Evolutionary conservation across 257 asterid species (phyloP).

Genomic region (Nemophila menziesii): DNA sequence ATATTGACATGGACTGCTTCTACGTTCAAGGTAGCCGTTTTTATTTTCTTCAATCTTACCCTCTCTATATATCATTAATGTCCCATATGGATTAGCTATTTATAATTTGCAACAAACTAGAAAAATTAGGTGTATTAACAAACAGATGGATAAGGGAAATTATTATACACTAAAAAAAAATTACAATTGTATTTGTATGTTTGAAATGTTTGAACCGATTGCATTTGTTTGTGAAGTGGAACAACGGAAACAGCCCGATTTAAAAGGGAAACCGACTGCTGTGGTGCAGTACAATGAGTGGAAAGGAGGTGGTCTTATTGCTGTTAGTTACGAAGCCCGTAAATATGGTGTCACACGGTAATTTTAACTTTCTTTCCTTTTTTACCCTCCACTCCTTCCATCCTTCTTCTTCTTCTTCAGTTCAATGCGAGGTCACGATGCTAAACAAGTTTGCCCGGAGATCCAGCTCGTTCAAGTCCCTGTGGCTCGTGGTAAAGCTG

Average conservation of each 20-base stretch:
- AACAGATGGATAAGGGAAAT: background rate
- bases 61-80: background rate
- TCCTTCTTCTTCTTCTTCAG: conserved; percentile 19
- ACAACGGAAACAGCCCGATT: conserved; percentile 68
- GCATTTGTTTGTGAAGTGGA: conserved; percentile 51
- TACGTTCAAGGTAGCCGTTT: conserved; percentile 71
- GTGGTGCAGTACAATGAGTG: conserved; percentile 93
- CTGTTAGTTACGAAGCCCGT: conserved; percentile 95
- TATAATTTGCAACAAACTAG: background rate
- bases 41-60: background rate
- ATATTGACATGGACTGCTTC: conserved; percentile 93
- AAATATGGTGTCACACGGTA: conserved; percentile 79
- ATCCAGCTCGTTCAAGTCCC: conserved; percentile 97
- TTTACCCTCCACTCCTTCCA: background rate
- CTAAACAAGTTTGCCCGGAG: conserved; percentile 73
- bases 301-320: conserved; percentile 95
- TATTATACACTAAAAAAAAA: too few species aligned
- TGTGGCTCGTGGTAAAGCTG: conserved; percentile 94
- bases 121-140: background rate
- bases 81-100: background rate
- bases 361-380: background rate
- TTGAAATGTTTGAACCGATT: background rate
- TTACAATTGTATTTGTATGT: background rate
- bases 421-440: conserved; percentile 95
- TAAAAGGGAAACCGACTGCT: conserved; percentile 89